Percentiles rank a stretch among this genome's conserved stretches.
These are phyloP conservation scores for Williopsis jadinii DNA, from an alignment of 1,139 yeast genomes.

Conservation along the genomic window DNA sequence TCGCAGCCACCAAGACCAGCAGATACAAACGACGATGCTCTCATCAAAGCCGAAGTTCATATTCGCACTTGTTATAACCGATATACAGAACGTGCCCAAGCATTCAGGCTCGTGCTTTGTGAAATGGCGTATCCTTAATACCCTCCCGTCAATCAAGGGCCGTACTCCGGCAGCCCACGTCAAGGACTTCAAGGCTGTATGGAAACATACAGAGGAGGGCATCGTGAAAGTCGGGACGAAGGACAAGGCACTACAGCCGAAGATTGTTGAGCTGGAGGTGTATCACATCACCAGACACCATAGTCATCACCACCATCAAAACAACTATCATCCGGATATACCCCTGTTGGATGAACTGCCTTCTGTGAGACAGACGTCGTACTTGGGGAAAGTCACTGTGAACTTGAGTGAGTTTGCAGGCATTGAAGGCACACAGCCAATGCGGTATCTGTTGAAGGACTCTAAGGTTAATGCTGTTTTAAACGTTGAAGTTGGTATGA, in stretches of 20 bases:
- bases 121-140: slow-evolving; percentile 47
- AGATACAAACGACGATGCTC: neutral
- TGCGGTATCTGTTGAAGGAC: slow-evolving; percentile 63
- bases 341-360: slow-evolving; percentile 5
- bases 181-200: slow-evolving; percentile 41
- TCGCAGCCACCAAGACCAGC: neutral
- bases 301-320: neutral
- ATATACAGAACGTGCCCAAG: slow-evolving; percentile 77
- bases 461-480: slow-evolving; percentile 80
- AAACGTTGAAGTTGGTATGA: slow-evolving; percentile 41
- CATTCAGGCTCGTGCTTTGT: slow-evolving; percentile 63
- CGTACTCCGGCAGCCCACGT: slow-evolving; percentile 37
- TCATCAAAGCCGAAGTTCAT: slow-evolving; percentile 42
- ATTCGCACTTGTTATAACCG: slow-evolving; percentile 53
- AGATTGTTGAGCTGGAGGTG: slow-evolving; percentile 30
- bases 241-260: slow-evolving; percentile 27
- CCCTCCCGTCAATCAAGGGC: slow-evolving; percentile 36
- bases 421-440: slow-evolving; percentile 44
- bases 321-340: slow-evolving; percentile 1
- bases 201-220: slow-evolving; percentile 35
- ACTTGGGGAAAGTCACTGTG: slow-evolving; percentile 60
- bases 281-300: slow-evolving; percentile 12
- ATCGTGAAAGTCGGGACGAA: slow-evolving; percentile 36
- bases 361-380: slow-evolving; percentile 25
- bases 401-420: slow-evolving; percentile 70